Conservation (phyloP, 1,284 basidiomycete species). For the Vanrija humicola region DNA sequence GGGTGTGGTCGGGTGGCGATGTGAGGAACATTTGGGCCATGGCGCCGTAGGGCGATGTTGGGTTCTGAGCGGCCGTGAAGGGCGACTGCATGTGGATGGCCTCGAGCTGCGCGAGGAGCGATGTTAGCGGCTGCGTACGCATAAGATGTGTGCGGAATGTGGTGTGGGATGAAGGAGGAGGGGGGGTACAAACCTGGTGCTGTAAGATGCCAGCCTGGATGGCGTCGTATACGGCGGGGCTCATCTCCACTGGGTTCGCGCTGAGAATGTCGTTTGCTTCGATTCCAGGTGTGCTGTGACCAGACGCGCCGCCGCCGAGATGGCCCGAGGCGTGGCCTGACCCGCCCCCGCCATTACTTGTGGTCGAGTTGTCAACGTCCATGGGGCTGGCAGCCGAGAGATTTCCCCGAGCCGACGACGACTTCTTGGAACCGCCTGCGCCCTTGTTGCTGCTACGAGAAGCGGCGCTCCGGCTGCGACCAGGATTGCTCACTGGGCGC, state of each 20-base stretch:
- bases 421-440: background rate
- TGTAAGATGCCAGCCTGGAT: constrained; percentile 21
- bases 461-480: background rate
- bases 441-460: background rate
- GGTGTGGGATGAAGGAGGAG: background rate
- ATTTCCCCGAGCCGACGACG: background rate
- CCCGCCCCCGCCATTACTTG: background rate
- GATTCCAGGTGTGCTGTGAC: constrained; percentile 2
- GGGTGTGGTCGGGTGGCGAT: constrained; percentile 21
- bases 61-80: constrained; percentile 34
- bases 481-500: constrained; percentile 3
- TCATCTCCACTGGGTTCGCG: constrained; percentile 2
- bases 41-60: constrained; percentile 26
- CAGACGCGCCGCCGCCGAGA: background rate
- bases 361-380: background rate
- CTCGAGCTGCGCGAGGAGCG: constrained; percentile 34
- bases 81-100: constrained; percentile 50
- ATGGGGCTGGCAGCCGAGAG: background rate
- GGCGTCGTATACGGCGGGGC: constrained; percentile 12
- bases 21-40: constrained; percentile 40
- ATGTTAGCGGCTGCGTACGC: background rate
- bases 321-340: background rate
- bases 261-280: constrained; percentile 5
- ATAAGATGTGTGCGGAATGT: background rate
- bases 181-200: constrained; percentile 14